These are phyloP conservation scores for Blastobotrys illinoisensis DNA, from an alignment of 1,139 yeast genomes.

Conservation along the genomic window DNA sequence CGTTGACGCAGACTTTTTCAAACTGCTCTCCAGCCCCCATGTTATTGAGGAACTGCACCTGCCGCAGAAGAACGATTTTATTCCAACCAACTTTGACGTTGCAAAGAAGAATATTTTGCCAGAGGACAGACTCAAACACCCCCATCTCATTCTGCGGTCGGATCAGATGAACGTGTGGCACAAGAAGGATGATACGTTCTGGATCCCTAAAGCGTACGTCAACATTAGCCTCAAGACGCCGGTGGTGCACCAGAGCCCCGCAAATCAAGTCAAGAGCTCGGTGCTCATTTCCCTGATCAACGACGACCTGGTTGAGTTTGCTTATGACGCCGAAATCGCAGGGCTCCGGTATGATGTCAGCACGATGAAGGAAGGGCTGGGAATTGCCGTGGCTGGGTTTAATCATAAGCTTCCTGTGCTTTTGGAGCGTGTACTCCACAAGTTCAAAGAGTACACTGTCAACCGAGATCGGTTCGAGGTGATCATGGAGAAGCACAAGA, in stretches of 20 bases:
- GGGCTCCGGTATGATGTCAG: slow-evolving; percentile 59
- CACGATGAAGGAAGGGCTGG: slow-evolving; percentile 65
- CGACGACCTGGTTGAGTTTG: slow-evolving; percentile 68
- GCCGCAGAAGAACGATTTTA: slow-evolving; percentile 70
- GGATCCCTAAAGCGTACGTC: slow-evolving; percentile 80
- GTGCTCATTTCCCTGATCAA: slow-evolving; percentile 64
- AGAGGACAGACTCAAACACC: slow-evolving; percentile 39
- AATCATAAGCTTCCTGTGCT: slow-evolving; percentile 71
- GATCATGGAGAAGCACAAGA: slow-evolving; percentile 56
- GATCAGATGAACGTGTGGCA: slow-evolving; percentile 62
- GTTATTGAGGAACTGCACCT: slow-evolving; percentile 46
- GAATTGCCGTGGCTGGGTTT: slow-evolving; percentile 67
- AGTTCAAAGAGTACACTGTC: slow-evolving; percentile 50
- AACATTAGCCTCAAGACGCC: slow-evolving; percentile 62
- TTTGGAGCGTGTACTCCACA: slow-evolving; percentile 52
- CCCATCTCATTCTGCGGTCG: slow-evolving; percentile 42
- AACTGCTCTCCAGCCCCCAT: slow-evolving; percentile 32
- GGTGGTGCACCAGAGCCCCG: slow-evolving; percentile 50
- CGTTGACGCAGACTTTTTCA: slow-evolving; percentile 39
- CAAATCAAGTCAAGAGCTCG: slow-evolving; percentile 51
- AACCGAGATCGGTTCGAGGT: slow-evolving; percentile 53
- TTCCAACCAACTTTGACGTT: slow-evolving; percentile 71
- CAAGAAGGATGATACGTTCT: slow-evolving; percentile 84
- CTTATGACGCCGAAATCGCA: slow-evolving; percentile 81
- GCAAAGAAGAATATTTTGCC: slow-evolving; percentile 36